Conservation (phyloP, 345 rosid species). For the Raphanus raphanistrum region DNA sequence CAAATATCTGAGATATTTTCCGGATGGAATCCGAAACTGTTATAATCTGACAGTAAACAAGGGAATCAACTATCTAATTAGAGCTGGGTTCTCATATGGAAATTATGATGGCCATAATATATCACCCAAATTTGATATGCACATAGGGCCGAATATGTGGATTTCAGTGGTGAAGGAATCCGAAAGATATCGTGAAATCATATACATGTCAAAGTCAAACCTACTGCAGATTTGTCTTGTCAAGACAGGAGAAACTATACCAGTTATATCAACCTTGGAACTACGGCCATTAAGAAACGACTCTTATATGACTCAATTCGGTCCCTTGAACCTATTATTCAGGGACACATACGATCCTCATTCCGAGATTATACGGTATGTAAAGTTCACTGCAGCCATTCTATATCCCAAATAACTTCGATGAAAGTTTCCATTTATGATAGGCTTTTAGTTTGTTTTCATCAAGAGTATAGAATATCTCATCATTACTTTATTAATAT, state of each 20-base stretch:
- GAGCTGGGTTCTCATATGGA: constrained; percentile 44
- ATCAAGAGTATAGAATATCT: too few relatives aligned
- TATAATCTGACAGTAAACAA: constrained; percentile 28
- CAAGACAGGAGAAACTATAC: constrained; percentile 43
- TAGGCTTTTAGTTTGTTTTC: neutral
- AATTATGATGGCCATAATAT: constrained; percentile 42
- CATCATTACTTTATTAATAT: too few relatives aligned
- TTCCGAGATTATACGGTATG: constrained; percentile 38
- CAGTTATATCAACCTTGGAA: constrained; percentile 52
- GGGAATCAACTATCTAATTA: constrained; percentile 41
- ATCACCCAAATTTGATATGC: constrained; percentile 37
- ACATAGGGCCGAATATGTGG: constrained; percentile 50
- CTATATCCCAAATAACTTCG: neutral
- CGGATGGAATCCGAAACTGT: constrained; percentile 42
- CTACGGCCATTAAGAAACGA: constrained; percentile 38
- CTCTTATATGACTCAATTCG: neutral
- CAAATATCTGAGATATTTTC: constrained; percentile 36
- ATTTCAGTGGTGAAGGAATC: neutral
- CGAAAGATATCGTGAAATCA: constrained; percentile 30
- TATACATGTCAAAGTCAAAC: constrained; percentile 36
- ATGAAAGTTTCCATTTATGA: neutral
- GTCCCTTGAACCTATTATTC: constrained; percentile 20
- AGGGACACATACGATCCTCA: constrained; percentile 9
- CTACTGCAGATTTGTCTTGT: constrained; percentile 48
- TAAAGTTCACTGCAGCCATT: neutral